Base-by-base conservation (phyloP, 2,329 filamentous ascomycete species). In the Leptodontidium sp. region DNA sequence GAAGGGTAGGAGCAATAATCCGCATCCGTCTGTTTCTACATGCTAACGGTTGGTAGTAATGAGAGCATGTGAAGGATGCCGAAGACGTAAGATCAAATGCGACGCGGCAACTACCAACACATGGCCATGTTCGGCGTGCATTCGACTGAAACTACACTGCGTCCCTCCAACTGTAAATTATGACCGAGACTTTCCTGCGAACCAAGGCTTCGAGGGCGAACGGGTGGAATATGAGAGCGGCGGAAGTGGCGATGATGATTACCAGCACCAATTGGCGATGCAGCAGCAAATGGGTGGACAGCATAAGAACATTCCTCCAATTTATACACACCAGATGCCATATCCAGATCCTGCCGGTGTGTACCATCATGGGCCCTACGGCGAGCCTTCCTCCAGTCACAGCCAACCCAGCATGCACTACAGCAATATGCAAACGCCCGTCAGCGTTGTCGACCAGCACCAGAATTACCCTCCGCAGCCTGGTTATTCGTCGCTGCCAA, bases 101-200 rank as follows among this genome's bases (percentile, higher is more conserved):
- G 96, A 98, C 83, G 94, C 95, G 64, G 95, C 95, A 24, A 97
- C 95, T 15, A 98, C 94, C 50, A 98, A 98, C 80, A 94, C 93
- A 47, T 98, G 96, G 95, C 96, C 96, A 35, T 98, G 95, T 81
- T 96, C 94, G 50, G 93, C 96, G 45, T 99, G 95, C 79, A 91
- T 94, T 71, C 89, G 95, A 61, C 84, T 98, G 71, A 98, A 98
- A 83, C 87, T 98, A 69, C 93, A 96, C 76, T 98, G 96, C 79
- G 91, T 98, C 32, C 93, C 94, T 57, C 96, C 95, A 21, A 78
- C 77, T 24, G 76, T 78, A 47, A 78, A 76, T 49, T 78, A 78
- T 68, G 78, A 79, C 69, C 74, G 75, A 53, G 75, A 76, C 50
- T 77, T 76, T 66, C 70, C 72, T 17, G 59, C 71, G 32, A 73